Evolutionary conservation across 768 basidiomycete species (phyloP), one percentile per base, ranked within the genome.

Genomic region (Xerocomus brunneocitrinus): DNA sequence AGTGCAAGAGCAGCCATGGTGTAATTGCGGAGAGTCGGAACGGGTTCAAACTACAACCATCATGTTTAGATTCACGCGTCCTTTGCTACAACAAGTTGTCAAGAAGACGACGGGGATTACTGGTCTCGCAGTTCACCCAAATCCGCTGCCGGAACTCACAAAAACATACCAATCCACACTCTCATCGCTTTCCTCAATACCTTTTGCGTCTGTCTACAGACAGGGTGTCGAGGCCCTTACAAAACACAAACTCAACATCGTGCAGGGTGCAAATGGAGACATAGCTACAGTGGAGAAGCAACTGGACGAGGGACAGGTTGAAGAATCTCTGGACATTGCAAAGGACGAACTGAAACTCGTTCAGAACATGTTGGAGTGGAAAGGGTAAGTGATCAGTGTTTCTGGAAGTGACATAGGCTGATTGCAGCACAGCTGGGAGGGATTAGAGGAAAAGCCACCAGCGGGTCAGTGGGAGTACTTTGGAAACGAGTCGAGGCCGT

Each of bases 361-460:
- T 5, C 74, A 74, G 31, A 89, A 89, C 72, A 89, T 97, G 87
- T 65, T 86, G n/a, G 87, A 94, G 66, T 98, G 92, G 93, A 95
- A 95, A 74, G 82, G 89, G 95, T 98, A 69, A 70, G 93, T 87
- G 49, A 49, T 28, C 46, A 39, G 8, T 57, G 5, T 44, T 30
- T 12, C 10, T 46, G 38, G 54, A 35, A 50, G 7, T 34, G 39
- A 34, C 31, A 46, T 13, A 31, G 40, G 53, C 49, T 57, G 41
- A 58, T 30, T 31, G 4, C 57, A 4, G 22, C 54, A 42, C 60
- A 93, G 95, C 36, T 97, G 92, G 93, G 94, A 95, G 68, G 78
- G 89, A 14, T 73, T 97, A 57, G 87, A 87, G 65, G 87, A 91
- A 67, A 85, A 83, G 54, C 82, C 91, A 24, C 82, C 83, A 55